Conservation (phyloP, 2,329 filamentous ascomycete genomes). For the Metarhizium guizhouense region DNA sequence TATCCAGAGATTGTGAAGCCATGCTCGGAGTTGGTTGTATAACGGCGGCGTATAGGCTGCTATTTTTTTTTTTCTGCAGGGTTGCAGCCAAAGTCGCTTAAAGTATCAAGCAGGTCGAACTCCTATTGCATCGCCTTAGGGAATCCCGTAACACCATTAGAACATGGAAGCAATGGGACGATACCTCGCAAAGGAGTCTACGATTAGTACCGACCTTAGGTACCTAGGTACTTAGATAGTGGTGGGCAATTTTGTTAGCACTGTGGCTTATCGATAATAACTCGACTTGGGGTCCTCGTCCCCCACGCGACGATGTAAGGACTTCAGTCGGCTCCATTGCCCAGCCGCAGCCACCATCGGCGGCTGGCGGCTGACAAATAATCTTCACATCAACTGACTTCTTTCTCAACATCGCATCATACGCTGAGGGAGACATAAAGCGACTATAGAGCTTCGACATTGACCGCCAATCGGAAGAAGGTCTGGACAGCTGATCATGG, state of each 20-base stretch:
- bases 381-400: not conserved
- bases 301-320: too few relatives aligned
- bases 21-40: not conserved
- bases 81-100: not conserved
- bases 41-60: not conserved
- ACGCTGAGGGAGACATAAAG: not conserved
- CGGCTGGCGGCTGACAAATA: not conserved
- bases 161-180: not conserved
- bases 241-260: not conserved
- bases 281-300: not conserved
- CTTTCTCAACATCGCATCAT: not conserved
- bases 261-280: not conserved
- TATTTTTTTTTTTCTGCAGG: not conserved
- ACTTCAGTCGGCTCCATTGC: too few relatives aligned
- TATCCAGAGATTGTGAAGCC: not conserved
- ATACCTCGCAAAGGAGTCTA: not conserved
- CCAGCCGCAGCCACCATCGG: not conserved
- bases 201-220: too few relatives aligned
- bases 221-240: not conserved
- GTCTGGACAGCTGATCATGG: slow-evolving; percentile 20
- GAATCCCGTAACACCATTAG: too few relatives aligned
- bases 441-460: not conserved
- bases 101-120: not conserved
- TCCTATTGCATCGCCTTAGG: not conserved
- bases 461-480: not conserved